A percentile compares a stretch with the other conserved stretches of the same genome.
Evolutionary conservation across 331 rosid species (phyloP).

Genomic region (Cydonia oblonga): DNA sequence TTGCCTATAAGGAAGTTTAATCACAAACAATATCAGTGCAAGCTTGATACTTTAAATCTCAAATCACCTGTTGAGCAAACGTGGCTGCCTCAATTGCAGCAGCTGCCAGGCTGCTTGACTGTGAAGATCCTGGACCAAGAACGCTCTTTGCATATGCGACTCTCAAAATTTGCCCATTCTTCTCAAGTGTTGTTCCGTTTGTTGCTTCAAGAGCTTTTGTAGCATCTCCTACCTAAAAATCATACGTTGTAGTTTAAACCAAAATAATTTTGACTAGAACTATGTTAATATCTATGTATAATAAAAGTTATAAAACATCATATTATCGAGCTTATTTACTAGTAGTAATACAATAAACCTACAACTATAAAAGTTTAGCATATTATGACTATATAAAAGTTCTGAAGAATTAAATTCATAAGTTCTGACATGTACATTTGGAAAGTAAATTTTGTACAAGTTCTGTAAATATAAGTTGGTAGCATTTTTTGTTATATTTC

Average conservation of each 20-base stretch:
- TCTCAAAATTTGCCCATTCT: conserved; percentile 88
- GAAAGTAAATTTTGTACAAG: neutral
- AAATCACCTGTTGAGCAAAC: conserved; percentile 80
- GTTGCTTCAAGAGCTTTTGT: conserved; percentile 90
- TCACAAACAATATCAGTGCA: neutral
- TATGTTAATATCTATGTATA: neutral
- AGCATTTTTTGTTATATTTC: neutral
- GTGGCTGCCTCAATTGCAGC: conserved; percentile 99
- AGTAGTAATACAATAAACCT: neutral
- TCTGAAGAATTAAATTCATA: neutral
- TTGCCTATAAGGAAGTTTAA: neutral
- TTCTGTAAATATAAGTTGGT: neutral
- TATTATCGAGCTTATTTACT: neutral
- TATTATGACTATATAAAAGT: neutral
- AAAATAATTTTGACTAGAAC: neutral
- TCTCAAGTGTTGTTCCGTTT: conserved; percentile 81
- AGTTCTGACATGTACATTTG: neutral
- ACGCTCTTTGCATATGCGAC: conserved; percentile 96
- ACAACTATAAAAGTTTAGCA: neutral
- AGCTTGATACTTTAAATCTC: neutral
- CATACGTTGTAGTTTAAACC: neutral
- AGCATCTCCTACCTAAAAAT: conserved; percentile 83
- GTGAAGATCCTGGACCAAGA: conserved; percentile 84
- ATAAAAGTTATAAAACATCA: neutral
- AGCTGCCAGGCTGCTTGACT: conserved; percentile 93